These are phyloP conservation scores for Zymoseptoria pseudotritici DNA, from an alignment of 2,329 filamentous ascomycete genomes.

Conservation along the genomic window DNA sequence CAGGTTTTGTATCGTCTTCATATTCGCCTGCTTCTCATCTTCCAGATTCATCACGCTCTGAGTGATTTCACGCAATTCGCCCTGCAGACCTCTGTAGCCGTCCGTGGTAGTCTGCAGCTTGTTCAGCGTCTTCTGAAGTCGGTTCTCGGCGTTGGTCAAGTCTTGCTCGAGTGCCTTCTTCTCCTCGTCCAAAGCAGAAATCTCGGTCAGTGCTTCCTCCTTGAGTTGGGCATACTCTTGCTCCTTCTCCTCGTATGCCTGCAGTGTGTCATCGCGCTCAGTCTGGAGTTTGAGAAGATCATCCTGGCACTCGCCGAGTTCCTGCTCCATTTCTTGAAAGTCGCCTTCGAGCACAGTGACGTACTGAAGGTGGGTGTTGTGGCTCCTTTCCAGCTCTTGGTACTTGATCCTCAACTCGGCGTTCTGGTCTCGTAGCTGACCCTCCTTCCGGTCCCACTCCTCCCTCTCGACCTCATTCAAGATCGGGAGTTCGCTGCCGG, in stretches of 20 bases:
- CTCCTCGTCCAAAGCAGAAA: conserved; percentile 41
- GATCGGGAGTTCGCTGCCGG: conserved; percentile 60
- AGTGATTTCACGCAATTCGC: conserved; percentile 87
- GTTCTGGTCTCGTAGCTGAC: conserved; percentile 75
- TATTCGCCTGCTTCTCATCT: conserved; percentile 75
- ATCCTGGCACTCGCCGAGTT: conserved; percentile 69
- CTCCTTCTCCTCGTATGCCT: conserved; percentile 61
- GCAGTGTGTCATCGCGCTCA: conserved; percentile 79
- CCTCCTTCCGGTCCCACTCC: conserved; percentile 75
- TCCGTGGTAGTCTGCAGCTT: conserved; percentile 68
- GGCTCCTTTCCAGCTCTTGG: conserved; percentile 75
- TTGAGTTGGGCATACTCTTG: conserved; percentile 46
- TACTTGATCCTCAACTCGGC: conserved; percentile 82
- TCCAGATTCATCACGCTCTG: conserved; percentile 80
- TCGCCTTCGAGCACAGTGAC: conserved; percentile 64
- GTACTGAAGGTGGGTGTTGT: conserved; percentile 72
- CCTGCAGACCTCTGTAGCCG: conserved; percentile 84
- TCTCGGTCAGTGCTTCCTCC: conserved; percentile 52
- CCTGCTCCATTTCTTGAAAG: conserved; percentile 66
- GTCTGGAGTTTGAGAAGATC: conserved; percentile 71
- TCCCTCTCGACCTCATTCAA: conserved; percentile 77
- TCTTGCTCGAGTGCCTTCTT: conserved; percentile 36
- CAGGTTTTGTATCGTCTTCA: conserved; percentile 70
- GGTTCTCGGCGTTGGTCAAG: conserved; percentile 43
- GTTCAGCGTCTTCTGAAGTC: conserved; percentile 53